Percentiles rank a stretch among this genome's conserved stretches.
These are phyloP conservation scores for Leishmania aethiopica DNA, from an alignment of 208 protist species.

Conservation along the genomic window DNA sequence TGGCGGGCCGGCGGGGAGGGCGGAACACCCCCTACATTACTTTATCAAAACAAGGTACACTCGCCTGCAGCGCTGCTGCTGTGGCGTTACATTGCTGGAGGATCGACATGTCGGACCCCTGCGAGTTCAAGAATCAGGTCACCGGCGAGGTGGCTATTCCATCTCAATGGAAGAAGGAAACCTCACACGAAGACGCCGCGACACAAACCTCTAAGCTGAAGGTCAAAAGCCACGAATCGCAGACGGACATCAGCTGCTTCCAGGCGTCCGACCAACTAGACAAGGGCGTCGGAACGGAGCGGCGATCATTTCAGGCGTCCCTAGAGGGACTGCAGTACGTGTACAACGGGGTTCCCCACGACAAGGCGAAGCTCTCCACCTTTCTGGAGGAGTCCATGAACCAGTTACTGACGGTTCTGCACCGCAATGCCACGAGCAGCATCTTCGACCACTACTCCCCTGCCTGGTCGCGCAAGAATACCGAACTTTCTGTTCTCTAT, in stretches of 20 bases:
- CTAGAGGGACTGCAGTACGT: conserved; percentile 86
- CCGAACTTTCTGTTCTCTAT: conserved; percentile 56
- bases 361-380: conserved; percentile 56
- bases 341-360: conserved; percentile 56
- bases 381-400: conserved; percentile 69
- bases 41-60: background rate
- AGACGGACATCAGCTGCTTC: conserved; percentile 75
- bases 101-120: conserved; percentile 46
- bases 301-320: conserved; percentile 45
- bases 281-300: conserved; percentile 67
- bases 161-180: conserved; percentile 63
- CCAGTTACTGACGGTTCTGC: conserved; percentile 62
- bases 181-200: conserved; percentile 28
- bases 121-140: conserved; percentile 78
- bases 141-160: conserved; percentile 74
- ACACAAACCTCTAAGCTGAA: conserved; percentile 59
- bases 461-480: conserved; percentile 79
- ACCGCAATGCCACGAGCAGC: conserved; percentile 68
- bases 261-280: conserved; percentile 58
- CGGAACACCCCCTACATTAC: background rate
- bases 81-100: background rate
- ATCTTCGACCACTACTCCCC: conserved; percentile 88
- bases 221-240: conserved; percentile 40
- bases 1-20: background rate
- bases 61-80: background rate